Evolutionary conservation across 2,329 filamentous ascomycete genomes (phyloP).

Genomic region (Fusarium xyrophilum): DNA sequence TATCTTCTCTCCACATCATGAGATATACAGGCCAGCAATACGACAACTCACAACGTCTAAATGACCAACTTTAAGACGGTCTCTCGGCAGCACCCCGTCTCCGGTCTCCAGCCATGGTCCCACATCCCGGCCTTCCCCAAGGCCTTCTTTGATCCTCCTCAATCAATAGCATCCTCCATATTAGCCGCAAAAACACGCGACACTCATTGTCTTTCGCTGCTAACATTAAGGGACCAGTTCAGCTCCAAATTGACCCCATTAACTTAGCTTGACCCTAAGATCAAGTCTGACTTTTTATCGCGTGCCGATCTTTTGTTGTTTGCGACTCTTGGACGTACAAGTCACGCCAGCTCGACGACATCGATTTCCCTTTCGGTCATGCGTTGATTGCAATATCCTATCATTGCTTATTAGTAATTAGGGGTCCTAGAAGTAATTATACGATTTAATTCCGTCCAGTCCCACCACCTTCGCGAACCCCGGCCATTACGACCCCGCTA

Average conservation of each 20-base stretch:
- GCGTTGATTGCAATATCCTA: constrained; percentile 28
- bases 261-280: constrained; percentile 21
- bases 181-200: constrained; percentile 44
- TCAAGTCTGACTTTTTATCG: neutral
- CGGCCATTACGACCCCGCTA: constrained; percentile 36
- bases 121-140: constrained; percentile 41
- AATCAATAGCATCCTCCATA: constrained; percentile 24
- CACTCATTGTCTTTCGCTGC: constrained; percentile 31
- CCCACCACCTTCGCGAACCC: constrained; percentile 34
- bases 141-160: constrained; percentile 36
- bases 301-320: constrained; percentile 14
- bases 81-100: constrained; percentile 26
- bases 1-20: constrained; percentile 1
- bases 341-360: constrained; percentile 8
- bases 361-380: constrained; percentile 31
- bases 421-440: constrained; percentile 35
- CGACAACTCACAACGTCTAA: constrained; percentile 18
- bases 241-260: constrained; percentile 12
- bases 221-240: constrained; percentile 37
- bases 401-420: constrained; percentile 33
- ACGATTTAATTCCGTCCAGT: constrained; percentile 31
- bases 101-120: constrained; percentile 35
- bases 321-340: constrained; percentile 3
- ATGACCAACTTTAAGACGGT: constrained; percentile 24
- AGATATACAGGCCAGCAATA: constrained; percentile 9